A percentile compares a stretch with the other conserved stretches of the same genome.
Evolutionary conservation across 352 stramenopile species (phyloP).

Genomic region (Phytopythium cucurbitacearum): DNA sequence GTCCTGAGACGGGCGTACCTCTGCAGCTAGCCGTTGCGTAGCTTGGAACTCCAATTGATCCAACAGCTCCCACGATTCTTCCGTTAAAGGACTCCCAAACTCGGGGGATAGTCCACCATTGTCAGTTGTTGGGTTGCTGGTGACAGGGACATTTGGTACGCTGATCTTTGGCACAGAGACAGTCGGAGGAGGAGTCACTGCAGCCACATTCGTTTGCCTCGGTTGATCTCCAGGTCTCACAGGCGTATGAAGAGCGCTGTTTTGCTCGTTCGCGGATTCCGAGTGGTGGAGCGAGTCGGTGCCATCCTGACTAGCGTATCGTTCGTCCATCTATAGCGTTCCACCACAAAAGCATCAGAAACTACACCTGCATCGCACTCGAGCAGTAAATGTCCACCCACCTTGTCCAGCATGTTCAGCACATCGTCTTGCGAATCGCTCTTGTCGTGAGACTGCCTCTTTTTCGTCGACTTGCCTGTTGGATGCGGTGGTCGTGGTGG

Average conservation of each 20-base stretch:
- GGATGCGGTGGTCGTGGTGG: constrained; percentile 1
- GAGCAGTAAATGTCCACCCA: constrained; percentile 6
- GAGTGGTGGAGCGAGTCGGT: background rate
- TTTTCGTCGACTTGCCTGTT: constrained; percentile 8
- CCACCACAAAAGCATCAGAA: background rate
- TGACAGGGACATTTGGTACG: too few relatives aligned
- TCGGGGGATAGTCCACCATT: constrained; percentile 21
- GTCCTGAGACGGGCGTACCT: constrained; percentile 3
- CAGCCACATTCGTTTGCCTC: too few relatives aligned
- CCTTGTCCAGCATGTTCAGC: constrained; percentile 48
- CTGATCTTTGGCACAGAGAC: too few relatives aligned
- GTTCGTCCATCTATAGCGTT: constrained; percentile 36
- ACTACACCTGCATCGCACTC: background rate
- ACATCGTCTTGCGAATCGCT: constrained; percentile 60
- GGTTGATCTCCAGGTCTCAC: background rate
- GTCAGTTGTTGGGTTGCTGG: too few relatives aligned
- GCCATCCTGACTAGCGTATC: constrained; percentile 38
- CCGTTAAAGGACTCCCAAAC: constrained; percentile 63
- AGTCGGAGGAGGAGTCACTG: background rate
- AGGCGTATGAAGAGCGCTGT: background rate
- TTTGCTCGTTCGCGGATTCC: background rate
- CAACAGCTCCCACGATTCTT: constrained; percentile 72
- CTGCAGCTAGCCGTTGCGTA: constrained; percentile 26
- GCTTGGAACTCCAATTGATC: constrained; percentile 67
- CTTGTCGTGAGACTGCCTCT: constrained; percentile 7